A percentile compares a stretch with the other conserved stretches of the same genome.
Evolutionary conservation across 2,329 filamentous ascomycete species (phyloP).

Genomic region (Arthroderma sp.): DNA sequence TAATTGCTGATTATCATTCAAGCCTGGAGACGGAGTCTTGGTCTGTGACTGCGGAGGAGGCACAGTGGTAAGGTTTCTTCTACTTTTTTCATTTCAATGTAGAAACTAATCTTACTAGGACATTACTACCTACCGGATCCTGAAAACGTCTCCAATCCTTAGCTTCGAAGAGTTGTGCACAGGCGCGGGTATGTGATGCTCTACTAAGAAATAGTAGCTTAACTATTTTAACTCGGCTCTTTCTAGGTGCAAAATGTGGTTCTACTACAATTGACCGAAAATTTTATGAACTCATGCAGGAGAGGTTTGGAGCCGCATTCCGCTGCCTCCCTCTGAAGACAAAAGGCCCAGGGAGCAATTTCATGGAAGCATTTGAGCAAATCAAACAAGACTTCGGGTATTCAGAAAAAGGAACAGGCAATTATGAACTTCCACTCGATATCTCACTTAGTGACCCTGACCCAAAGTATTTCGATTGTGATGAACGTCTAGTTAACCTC

Average conservation of each 20-base stretch:
- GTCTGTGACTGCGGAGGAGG: conserved; percentile 23
- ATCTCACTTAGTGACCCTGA: conserved; percentile 9
- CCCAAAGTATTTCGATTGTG: conserved; percentile 8
- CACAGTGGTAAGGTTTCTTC: conserved; percentile 13
- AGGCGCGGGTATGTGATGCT: conserved; percentile 2
- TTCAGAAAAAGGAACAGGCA: not conserved
- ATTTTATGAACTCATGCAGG: conserved; percentile 22
- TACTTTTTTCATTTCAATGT: too few relatives aligned
- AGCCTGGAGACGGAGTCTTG: conserved; percentile 13
- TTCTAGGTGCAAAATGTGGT: conserved; percentile 24
- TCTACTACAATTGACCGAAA: conserved; percentile 25
- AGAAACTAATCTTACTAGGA: conserved; percentile 10
- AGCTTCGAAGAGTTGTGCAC: conserved; percentile 13
- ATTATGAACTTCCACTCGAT: conserved; percentile 14
- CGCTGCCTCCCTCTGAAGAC: conserved; percentile 15
- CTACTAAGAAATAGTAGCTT: not conserved
- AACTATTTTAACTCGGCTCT: too few relatives aligned
- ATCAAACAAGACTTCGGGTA: conserved; percentile 23
- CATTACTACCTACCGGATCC: conserved; percentile 18
- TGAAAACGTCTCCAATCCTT: conserved; percentile 6
- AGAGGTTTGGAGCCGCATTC: conserved; percentile 22
- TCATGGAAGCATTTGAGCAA: conserved; percentile 27
- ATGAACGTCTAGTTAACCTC: conserved; percentile 7
- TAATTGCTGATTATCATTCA: not conserved
- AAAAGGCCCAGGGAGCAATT: conserved; percentile 21